These are phyloP conservation scores for Coprinellus aureogranulatus DNA, from an alignment of 768 basidiomycete genomes.

Conservation along the genomic window DNA sequence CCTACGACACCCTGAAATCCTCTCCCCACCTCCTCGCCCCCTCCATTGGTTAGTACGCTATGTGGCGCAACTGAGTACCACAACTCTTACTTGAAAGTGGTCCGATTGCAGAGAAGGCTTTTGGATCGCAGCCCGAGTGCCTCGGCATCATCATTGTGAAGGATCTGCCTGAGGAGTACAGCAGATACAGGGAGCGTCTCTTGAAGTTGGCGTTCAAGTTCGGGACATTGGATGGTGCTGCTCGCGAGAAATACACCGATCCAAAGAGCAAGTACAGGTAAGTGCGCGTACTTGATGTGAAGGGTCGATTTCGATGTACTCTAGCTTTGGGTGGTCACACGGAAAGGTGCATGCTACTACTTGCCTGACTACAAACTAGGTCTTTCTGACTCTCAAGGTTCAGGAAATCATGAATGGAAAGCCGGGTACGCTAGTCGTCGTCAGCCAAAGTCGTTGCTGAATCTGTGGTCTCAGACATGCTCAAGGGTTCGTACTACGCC, in stretches of 20 bases:
- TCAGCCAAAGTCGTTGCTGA: neutral
- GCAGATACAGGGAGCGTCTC: constrained; percentile 61
- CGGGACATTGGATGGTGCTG: constrained; percentile 61
- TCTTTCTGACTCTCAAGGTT: neutral
- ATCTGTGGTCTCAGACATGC: constrained; percentile 46
- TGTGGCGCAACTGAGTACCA: neutral
- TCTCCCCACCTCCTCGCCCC: constrained; percentile 23
- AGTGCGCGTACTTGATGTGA: constrained; percentile 14
- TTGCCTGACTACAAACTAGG: neutral
- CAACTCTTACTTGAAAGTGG: neutral
- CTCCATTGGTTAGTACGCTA: constrained; percentile 55
- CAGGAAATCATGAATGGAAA: constrained; percentile 96
- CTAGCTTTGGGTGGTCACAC: constrained; percentile 97
- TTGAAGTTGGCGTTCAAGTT: constrained; percentile 76
- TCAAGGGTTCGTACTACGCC: constrained; percentile 95
- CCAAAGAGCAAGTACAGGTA: constrained; percentile 73
- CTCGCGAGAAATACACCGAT: constrained; percentile 75
- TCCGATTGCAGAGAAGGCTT: constrained; percentile 61
- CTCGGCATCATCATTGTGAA: constrained; percentile 80
- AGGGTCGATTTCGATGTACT: neutral
- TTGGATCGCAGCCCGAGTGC: constrained; percentile 73
- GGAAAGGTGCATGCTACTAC: constrained; percentile 61
- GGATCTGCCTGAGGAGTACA: constrained; percentile 74
- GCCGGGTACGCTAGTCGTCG: constrained; percentile 48
- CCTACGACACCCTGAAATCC: constrained; percentile 25